Evolutionary conservation across 2,329 filamentous ascomycete species (phyloP), one percentile per base, ranked within the genome.

Genomic region (Ophiosphaerella herpotricha): DNA sequence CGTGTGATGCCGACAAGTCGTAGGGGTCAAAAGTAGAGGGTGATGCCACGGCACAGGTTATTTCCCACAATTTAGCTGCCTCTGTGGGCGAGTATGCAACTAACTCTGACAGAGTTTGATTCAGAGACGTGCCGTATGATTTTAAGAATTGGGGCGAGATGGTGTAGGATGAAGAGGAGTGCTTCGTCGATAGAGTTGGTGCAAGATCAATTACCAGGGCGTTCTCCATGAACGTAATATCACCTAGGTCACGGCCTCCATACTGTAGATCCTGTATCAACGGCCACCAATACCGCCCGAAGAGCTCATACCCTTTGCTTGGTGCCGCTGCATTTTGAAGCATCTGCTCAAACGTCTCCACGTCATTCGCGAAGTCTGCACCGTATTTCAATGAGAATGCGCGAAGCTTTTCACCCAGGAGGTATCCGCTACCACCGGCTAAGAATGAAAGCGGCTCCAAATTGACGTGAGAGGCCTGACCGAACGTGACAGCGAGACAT

Each of bases 401-500:
- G 29, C 18, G 34, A 4, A 60, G 39, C 7, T 43, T 48, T 7
- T 42, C 24, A 2, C 48, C 56, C 0, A 62, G 45, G 4, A 50
- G 35, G 13, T 35, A 26, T 4, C 54, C 54, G 12, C 29, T 51
- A 11, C 46, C 52, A 1, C 43, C 41, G 1, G 42, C 43, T 21
- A 11, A 16, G 26, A 55, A 58, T 0, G 54, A 51, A 2, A 60
- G 33, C 16, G 52, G 51, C 7, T 34, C 26, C 7, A 58, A 23
- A 8, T 45, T 31, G 1, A 53, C n/a, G 5, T 29, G 44, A 1
- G 29, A 35, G 7, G 40, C 29, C n/a, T 48, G 21, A 2, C 35
- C 38, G 35, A 56, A 63, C 7, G 54, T 48, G 12, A 32, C 29
- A 14, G 40, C 50, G 43, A 61, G 48, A 38, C 60, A 63, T 31